Evolutionary conservation across 2,329 filamentous ascomycete species (phyloP).

Genomic region (Ascochyta rabiei): DNA sequence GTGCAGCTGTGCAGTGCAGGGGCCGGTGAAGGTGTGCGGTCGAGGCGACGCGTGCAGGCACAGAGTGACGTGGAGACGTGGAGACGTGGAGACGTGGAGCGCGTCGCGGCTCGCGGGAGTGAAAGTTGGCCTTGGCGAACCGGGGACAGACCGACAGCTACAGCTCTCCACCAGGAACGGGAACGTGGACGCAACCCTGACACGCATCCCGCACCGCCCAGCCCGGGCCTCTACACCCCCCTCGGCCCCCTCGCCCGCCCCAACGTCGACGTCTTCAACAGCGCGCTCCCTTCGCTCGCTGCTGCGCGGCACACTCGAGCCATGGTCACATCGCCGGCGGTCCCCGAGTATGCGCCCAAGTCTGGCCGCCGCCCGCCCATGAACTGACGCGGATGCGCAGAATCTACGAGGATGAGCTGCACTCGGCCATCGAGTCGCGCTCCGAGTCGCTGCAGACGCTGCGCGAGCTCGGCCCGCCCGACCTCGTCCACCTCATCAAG

Average conservation of each 20-base stretch:
- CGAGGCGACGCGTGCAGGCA: neutral
- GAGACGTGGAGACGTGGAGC: slow-evolving; percentile 17
- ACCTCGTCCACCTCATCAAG: slow-evolving; percentile 94
- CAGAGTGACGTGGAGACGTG: slow-evolving; percentile 10
- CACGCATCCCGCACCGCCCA: slow-evolving; percentile 16
- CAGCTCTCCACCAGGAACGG: slow-evolving; percentile 18
- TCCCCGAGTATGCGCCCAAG: slow-evolving; percentile 49
- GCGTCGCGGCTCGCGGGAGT: slow-evolving; percentile 15
- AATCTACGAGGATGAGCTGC: slow-evolving; percentile 90
- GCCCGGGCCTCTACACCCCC: slow-evolving; percentile 10
- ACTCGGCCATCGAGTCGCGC: slow-evolving; percentile 89
- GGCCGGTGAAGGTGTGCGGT: neutral
- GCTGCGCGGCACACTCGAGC: slow-evolving; percentile 35
- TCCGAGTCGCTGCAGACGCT: slow-evolving; percentile 86
- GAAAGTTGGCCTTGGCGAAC: slow-evolving; percentile 20
- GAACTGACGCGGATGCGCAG: slow-evolving; percentile 55
- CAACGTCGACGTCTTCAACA: too few relatives aligned
- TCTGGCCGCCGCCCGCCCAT: slow-evolving; percentile 4
- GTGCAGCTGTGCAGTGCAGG: too few relatives aligned
- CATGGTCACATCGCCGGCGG: slow-evolving; percentile 52
- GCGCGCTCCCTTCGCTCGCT: slow-evolving; percentile 2
- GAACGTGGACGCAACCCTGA: slow-evolving; percentile 18
- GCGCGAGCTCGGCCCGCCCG: slow-evolving; percentile 92
- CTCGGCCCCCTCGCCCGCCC: neutral
- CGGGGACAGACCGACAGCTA: slow-evolving; percentile 26